phyloP scores from a whole-genome alignment of 2,329 filamentous ascomycete genomes.

The Colletotrichum higginsianum region DNA sequence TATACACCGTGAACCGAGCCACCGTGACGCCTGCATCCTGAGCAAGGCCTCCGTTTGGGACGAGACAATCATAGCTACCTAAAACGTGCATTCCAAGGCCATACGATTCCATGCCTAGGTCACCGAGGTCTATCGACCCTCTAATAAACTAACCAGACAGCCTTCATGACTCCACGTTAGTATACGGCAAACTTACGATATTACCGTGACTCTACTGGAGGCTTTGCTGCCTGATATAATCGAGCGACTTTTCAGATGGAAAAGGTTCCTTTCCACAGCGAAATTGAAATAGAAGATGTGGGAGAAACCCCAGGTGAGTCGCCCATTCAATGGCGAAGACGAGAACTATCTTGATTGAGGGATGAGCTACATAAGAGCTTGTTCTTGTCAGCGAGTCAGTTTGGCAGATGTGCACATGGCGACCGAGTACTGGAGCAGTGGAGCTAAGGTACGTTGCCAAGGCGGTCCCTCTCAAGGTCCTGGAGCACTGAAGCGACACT shows the following conservation, averaged over 20 bases:
- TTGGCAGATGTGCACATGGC: too few species aligned
- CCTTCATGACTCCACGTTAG: neutral
- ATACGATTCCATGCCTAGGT: neutral
- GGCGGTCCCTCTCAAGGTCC: neutral
- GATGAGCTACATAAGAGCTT: neutral
- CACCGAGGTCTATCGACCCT: neutral
- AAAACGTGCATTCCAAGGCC: neutral
- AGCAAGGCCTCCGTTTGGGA: neutral
- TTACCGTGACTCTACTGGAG: neutral
- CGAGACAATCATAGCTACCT: neutral
- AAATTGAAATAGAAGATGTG: too few species aligned
- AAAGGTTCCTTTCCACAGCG: too few species aligned
- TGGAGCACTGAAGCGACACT: neutral
- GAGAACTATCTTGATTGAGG: neutral
- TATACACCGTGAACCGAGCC: neutral
- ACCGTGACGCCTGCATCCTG: neutral
- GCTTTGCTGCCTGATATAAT: neutral
- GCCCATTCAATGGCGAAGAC: neutral
- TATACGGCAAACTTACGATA: neutral
- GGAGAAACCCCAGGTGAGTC: too few species aligned
- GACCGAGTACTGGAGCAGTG: too few species aligned
- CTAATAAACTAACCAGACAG: too few species aligned
- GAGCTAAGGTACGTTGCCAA: neutral
- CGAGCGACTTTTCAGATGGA: too few species aligned
- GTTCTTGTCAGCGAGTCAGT: too few species aligned